phyloP scores from a whole-genome alignment of 305 asterid genomes.

The Solanum aculeatissimum region DNA sequence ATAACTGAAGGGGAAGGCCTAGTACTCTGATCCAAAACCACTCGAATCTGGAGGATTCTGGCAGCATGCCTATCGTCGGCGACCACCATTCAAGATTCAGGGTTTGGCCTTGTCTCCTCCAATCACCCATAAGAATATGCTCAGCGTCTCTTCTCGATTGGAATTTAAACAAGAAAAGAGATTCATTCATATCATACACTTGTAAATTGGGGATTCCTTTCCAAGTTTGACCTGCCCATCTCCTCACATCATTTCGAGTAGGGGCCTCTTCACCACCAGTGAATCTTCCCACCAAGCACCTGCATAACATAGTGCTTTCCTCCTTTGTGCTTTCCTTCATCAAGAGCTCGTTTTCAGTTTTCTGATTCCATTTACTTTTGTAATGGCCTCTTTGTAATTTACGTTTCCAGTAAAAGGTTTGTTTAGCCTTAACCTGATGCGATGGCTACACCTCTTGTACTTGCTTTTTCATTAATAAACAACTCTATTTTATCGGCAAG shows the following conservation, averaged over 20 bases:
- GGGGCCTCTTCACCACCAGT: too few species aligned
- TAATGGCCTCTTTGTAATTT: neutral
- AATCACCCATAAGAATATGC: neutral
- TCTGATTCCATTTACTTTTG: neutral
- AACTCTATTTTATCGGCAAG: neutral
- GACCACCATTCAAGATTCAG: neutral
- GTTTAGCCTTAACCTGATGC: neutral
- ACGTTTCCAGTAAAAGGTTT: too few species aligned
- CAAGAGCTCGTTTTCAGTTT: neutral
- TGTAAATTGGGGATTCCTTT: neutral
- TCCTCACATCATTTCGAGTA: too few species aligned
- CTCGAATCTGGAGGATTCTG: neutral
- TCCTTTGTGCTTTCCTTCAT: neutral
- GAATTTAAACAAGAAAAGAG: neutral
- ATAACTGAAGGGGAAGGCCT: too few species aligned
- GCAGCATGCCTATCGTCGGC: too few species aligned
- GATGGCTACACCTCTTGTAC: neutral
- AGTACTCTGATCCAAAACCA: neutral
- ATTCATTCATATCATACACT: neutral
- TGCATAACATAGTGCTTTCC: neutral
- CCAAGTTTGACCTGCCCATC: neutral
- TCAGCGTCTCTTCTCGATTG: neutral
- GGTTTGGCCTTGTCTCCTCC: neutral
- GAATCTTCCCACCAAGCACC: too few species aligned
- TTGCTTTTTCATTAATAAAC: neutral